Evolutionary conservation across 2,329 filamentous ascomycete genomes (phyloP).

Genomic region (Trichoderma brevicompactum): DNA sequence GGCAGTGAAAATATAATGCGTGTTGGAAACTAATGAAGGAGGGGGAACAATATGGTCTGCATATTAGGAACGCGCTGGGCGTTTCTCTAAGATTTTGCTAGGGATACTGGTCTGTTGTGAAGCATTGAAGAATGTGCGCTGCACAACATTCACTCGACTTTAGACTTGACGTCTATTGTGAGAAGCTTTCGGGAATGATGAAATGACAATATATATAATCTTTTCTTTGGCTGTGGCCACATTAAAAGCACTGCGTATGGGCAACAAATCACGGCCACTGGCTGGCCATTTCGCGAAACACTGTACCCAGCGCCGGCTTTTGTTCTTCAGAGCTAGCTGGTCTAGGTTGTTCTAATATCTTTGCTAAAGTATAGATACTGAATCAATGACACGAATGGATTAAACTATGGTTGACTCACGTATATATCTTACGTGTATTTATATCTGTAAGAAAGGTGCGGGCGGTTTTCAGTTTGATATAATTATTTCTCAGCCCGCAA

Average conservation of each 20-base stretch:
- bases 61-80: background rate
- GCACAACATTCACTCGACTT: background rate
- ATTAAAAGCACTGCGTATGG: background rate
- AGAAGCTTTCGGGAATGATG: background rate
- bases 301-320: background rate
- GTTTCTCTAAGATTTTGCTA: background rate
- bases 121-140: background rate
- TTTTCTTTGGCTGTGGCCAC: background rate
- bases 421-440: background rate
- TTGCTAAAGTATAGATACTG: background rate
- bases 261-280: constrained; percentile 4
- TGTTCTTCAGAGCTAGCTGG: background rate
- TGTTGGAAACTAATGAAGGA: background rate
- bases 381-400: background rate
- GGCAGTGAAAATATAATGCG: constrained; percentile 19
- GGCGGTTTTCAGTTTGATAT: background rate
- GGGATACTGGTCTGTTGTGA: background rate
- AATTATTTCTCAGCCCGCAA: background rate
- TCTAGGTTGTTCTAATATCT: background rate
- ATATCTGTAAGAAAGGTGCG: background rate
- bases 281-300: background rate
- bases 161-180: background rate
- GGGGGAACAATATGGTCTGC: background rate
- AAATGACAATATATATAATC: too few relatives aligned
- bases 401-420: background rate